These are phyloP conservation scores for Pythium aquatile DNA, from an alignment of 352 stramenopile genomes.

Conservation along the genomic window DNA sequence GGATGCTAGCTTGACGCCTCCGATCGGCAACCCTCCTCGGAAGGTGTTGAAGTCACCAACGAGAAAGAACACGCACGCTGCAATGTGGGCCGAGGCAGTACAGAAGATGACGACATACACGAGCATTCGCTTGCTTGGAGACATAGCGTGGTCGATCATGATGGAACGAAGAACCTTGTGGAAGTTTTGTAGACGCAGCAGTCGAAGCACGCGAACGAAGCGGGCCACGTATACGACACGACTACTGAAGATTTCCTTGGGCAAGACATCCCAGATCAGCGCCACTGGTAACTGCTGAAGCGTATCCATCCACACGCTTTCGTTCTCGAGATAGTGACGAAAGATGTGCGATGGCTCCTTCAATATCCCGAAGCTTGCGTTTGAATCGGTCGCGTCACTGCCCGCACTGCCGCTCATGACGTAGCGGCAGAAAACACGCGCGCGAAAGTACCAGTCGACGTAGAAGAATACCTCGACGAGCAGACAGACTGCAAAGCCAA, in stretches of 20 bases:
- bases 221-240: constrained; percentile 29
- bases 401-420: constrained; percentile 6
- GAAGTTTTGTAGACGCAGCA: constrained; percentile 50
- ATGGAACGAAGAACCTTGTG: constrained; percentile 36
- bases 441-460: constrained; percentile 42
- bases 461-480: constrained; percentile 67
- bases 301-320: constrained; percentile 35
- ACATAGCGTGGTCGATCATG: constrained; percentile 45
- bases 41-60: constrained; percentile 44
- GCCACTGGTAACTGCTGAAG: constrained; percentile 38
- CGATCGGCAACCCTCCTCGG: constrained; percentile 39
- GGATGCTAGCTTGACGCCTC: constrained; percentile 30
- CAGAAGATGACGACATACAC: constrained; percentile 53
- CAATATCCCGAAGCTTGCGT: constrained; percentile 18
- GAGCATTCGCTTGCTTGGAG: constrained; percentile 41
- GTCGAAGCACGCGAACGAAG: constrained; percentile 43
- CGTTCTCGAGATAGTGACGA: constrained; percentile 43
- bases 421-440: constrained; percentile 41
- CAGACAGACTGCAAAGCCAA: constrained; percentile 33
- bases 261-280: constrained; percentile 59
- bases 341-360: constrained; percentile 29
- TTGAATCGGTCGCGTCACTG: constrained; percentile 9
- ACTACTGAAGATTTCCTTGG: constrained; percentile 41
- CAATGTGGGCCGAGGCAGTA: constrained; percentile 37
- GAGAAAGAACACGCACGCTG: constrained; percentile 60